These are phyloP conservation scores for Bauhinia variegata DNA, from an alignment of 306 rosid genomes.

Conservation along the genomic window DNA sequence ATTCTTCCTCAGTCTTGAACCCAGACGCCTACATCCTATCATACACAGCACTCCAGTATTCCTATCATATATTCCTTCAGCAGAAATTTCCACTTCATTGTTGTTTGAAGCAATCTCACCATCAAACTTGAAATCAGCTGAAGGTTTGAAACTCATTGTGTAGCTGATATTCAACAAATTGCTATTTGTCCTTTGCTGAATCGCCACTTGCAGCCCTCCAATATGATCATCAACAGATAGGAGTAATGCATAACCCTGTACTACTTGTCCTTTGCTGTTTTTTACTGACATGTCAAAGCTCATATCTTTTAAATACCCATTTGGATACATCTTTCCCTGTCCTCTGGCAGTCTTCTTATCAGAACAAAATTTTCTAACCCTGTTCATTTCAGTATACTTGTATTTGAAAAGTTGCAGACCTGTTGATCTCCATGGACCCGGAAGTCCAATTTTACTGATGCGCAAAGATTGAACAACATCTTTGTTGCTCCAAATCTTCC, in stretches of 20 bases:
- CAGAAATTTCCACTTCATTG: constrained; percentile 52
- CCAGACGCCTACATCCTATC: constrained; percentile 69
- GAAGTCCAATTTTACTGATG: constrained; percentile 58
- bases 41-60: constrained; percentile 69
- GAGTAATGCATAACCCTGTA: constrained; percentile 65
- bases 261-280: constrained; percentile 62
- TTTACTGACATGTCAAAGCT: constrained; percentile 59
- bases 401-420: constrained; percentile 48
- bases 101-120: constrained; percentile 33
- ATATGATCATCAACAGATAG: constrained; percentile 54
- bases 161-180: constrained; percentile 64
- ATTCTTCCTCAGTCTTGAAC: constrained; percentile 46
- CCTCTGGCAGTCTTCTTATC: constrained; percentile 43
- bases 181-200: constrained; percentile 17
- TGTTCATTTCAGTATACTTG: constrained; percentile 56
- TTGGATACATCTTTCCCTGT: constrained; percentile 61
- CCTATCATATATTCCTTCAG: constrained; percentile 80
- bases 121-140: constrained; percentile 48
- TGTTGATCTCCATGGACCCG: constrained; percentile 40
- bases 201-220: constrained; percentile 25
- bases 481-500: constrained; percentile 69
- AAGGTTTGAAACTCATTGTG: constrained; percentile 49
- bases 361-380: constrained; percentile 49
- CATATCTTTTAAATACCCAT: constrained; percentile 71
- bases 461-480: constrained; percentile 53